Percentiles rank a stretch among this genome's conserved stretches.
Conservation (phyloP, 306 rosid genomes). For the Psophocarpus tetragonolobus region DNA sequence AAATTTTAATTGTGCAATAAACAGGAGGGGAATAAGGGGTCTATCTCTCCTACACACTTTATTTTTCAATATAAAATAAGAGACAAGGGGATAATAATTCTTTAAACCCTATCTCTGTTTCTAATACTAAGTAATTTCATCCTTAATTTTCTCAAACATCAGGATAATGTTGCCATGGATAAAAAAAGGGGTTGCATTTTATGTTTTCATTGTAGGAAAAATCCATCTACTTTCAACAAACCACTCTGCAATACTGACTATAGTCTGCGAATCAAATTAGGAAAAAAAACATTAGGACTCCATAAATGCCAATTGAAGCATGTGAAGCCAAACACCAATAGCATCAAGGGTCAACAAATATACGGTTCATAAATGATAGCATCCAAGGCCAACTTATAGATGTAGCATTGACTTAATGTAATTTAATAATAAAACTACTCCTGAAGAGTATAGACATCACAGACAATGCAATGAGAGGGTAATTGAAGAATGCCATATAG, state of each 20-base stretch:
- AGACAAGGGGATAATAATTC: not conserved
- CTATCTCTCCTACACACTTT: not conserved
- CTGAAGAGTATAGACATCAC: not conserved
- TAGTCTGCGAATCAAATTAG: not conserved
- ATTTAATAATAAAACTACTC: not conserved
- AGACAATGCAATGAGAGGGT: not conserved
- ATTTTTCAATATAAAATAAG: conserved; percentile 7
- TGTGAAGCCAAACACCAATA: not conserved
- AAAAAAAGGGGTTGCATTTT: not conserved
- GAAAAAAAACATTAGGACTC: not conserved
- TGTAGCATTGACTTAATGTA: not conserved
- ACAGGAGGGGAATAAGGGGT: not conserved
- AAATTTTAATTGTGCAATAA: not conserved
- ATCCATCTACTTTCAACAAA: not conserved
- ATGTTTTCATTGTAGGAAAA: not conserved
- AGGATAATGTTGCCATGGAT: not conserved
- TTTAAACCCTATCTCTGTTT: too few species aligned
- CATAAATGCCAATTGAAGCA: not conserved
- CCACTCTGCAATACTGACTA: not conserved
- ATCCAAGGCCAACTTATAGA: not conserved
- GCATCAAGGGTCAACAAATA: not conserved
- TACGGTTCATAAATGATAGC: too few species aligned
- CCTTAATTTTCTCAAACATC: not conserved
- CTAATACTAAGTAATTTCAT: not conserved
- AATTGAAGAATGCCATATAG: not conserved